phyloP scores from a whole-genome alignment of 2,329 filamentous ascomycete species.

The Fusarium humuli region DNA sequence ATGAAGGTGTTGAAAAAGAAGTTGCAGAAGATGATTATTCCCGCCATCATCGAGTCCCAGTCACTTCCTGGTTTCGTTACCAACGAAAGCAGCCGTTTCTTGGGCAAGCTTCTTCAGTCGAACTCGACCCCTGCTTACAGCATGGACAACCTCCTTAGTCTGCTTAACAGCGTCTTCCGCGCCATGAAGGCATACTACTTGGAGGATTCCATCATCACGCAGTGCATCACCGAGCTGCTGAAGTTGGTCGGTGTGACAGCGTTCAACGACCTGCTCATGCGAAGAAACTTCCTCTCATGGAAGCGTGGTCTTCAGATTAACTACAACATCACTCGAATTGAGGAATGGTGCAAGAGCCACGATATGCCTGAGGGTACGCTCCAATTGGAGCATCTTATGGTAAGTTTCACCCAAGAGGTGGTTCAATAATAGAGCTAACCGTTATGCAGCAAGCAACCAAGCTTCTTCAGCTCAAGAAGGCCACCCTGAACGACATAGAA shows the following conservation, averaged over 20 bases:
- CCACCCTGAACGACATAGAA: conserved; percentile 98
- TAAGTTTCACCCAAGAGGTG: conserved; percentile 53
- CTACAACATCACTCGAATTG: conserved; percentile 99
- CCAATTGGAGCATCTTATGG: conserved; percentile 98
- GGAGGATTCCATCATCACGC: conserved; percentile 94
- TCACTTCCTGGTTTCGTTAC: conserved; percentile 98
- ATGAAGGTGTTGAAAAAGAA: conserved; percentile 99
- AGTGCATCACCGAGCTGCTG: conserved; percentile 93
- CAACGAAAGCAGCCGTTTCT: conserved; percentile 97
- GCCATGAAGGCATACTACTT: conserved; percentile 99
- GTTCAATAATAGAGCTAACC: conserved; percentile 43
- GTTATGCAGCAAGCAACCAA: conserved; percentile 88
- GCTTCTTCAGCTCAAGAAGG: conserved; percentile 97
- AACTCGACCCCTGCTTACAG: conserved; percentile 95
- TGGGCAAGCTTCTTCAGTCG: conserved; percentile 93
- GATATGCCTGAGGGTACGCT: conserved; percentile 99
- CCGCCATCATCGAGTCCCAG: conserved; percentile 98
- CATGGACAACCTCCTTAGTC: conserved; percentile 97
- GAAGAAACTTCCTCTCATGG: conserved; percentile 98
- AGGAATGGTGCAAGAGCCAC: conserved; percentile 99
- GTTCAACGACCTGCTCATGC: conserved; percentile 98
- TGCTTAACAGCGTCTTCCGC: conserved; percentile 97
- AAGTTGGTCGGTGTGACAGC: conserved; percentile 95
- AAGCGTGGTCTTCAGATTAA: conserved; percentile 99
- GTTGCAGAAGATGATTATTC: conserved; percentile 99